A percentile compares a stretch with the other conserved stretches of the same genome.
phyloP scores from a whole-genome alignment of 331 rosid species.

The Spiraea crenata region DNA sequence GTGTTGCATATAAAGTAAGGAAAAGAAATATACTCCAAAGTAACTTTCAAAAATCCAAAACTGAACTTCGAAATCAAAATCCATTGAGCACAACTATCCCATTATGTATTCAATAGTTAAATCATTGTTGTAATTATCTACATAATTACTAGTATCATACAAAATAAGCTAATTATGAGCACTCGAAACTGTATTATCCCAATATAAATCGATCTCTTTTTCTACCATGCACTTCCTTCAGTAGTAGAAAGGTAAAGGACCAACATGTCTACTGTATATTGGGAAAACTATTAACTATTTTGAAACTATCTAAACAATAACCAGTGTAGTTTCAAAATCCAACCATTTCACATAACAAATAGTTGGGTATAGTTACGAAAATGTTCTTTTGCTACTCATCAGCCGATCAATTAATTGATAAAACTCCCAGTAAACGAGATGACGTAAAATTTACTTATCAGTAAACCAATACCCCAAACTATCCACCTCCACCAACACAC shows the following conservation, averaged over 20 bases:
- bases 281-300: not conserved
- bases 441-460: not conserved
- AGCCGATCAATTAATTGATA: no score
- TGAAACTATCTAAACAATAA: not conserved
- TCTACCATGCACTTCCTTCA: not conserved
- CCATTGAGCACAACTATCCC: conserved; percentile 8
- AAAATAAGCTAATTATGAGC: not conserved
- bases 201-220: not conserved
- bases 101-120: not conserved
- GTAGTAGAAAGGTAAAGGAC: not conserved
- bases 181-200: not conserved
- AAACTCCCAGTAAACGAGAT: no score
- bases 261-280: not conserved
- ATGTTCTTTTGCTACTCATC: not conserved
- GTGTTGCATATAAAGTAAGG: not conserved
- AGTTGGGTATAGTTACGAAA: not conserved
- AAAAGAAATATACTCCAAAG: not conserved
- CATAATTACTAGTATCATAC: not conserved
- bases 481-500: not conserved
- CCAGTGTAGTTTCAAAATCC: not conserved
- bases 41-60: not conserved
- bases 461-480: not conserved
- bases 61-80: not conserved
- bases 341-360: not conserved
- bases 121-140: not conserved